Base-by-base conservation (phyloP, 2,329 filamentous ascomycete species). In the Davidsoniella virescens region DNA sequence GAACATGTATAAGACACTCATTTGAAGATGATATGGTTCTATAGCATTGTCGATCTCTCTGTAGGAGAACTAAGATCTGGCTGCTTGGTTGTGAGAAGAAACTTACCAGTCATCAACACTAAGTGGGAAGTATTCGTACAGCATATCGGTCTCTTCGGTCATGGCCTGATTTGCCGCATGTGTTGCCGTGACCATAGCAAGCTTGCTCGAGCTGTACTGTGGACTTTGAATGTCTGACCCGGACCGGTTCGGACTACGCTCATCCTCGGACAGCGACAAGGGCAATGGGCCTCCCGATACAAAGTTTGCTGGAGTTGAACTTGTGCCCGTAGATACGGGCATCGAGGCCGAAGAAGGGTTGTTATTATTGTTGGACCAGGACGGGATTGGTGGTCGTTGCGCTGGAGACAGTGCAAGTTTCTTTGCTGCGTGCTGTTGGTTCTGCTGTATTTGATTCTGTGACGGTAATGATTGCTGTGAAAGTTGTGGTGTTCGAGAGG, bases 101-200 rank as follows among this genome's bases (percentile, higher is more conserved):
- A 61, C 65, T 59, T 62, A 76, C 84, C 84, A 95, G 60, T 95
- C 88, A 62, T 95, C 87, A 52, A 94, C 67, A 45, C 83, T 87
- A 14, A 96, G 70, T 0, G 88, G 88, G 56, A 96, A 95, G 61
- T 96, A 95, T 65, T 96, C 88, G 61, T 95, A 95, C 16, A 95
- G 68, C 56, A 88, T 69, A 64, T 95, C 88, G 1, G 81, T 81
- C 57, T 82, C 82, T 58, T 94, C 87, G 56, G 80, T 66, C 33
- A 84, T 72, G 60, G 82, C 80, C 61, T 76, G 73, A 56, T 70
- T 71, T 43, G 59, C 57, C 18, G 41, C 41, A 14, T 20, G 18
- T 64, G 25, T 41, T 29, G 17, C 59, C 8, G 59, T 57, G 5
- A 61, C 55, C 53, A 62, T 55, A 52, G 63, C 56, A 55, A 55